Evolutionary conservation across 208 protist genomes (phyloP).

Genomic region (Acanthamoeba sp.): DNA sequence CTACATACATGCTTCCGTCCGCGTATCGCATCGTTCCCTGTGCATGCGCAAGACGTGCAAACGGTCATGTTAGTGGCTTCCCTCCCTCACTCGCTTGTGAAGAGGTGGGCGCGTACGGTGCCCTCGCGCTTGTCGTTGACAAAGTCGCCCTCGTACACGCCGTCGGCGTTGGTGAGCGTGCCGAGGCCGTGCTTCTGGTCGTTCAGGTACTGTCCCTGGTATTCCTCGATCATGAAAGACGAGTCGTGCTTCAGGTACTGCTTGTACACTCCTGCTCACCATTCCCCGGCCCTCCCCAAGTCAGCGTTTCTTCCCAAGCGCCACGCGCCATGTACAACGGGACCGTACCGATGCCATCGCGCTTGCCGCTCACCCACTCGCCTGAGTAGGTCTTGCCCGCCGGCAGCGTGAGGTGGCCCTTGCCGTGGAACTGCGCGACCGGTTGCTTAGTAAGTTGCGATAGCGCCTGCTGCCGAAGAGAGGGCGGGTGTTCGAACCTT

Average conservation of each 20-base stretch:
- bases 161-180: constrained; percentile 65
- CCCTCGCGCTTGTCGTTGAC: constrained; percentile 70
- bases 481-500: background rate
- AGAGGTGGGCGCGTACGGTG: background rate
- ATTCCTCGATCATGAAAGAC: constrained; percentile 66
- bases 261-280: constrained; percentile 61
- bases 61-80: background rate
- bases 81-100: too few species aligned
- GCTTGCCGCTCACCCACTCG: constrained; percentile 70
- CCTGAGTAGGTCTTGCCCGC: constrained; percentile 61
- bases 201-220: constrained; percentile 67
- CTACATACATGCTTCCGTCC: constrained; percentile 59
- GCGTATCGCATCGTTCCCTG: constrained; percentile 73
- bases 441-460: background rate
- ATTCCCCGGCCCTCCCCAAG: too few species aligned
- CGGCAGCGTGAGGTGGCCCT: constrained; percentile 61
- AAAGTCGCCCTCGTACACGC: constrained; percentile 66
- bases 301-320: too few species aligned
- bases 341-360: constrained; percentile 55
- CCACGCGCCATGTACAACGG: too few species aligned
- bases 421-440: constrained; percentile 56
- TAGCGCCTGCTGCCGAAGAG: background rate
- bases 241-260: constrained; percentile 71
- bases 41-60: background rate
- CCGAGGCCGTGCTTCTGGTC: constrained; percentile 73